Percentiles rank a stretch among this genome's conserved stretches.
phyloP scores from a whole-genome alignment of 257 asterid species.

The Avicennia marina region DNA sequence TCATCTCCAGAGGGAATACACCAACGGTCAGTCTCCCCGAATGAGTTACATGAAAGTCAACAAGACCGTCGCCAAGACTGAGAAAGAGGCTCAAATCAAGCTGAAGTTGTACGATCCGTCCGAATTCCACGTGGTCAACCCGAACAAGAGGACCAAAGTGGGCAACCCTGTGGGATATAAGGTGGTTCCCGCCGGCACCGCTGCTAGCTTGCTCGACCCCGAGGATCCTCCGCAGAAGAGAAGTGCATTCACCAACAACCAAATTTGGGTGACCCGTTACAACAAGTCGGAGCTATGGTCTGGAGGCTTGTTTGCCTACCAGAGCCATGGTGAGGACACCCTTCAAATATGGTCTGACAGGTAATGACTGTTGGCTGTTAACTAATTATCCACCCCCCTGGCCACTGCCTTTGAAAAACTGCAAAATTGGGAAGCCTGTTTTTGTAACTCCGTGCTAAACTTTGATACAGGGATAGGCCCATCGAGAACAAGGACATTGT shows the following conservation, averaged over 20 bases:
- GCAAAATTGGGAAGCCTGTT: no score
- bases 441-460: no score
- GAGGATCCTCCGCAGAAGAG: constrained; percentile 83
- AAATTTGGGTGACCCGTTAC: constrained; percentile 90
- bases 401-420: no score
- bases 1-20: constrained; percentile 58
- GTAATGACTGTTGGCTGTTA: no score
- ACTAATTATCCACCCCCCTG: no score
- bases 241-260: constrained; percentile 77
- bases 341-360: constrained; percentile 90
- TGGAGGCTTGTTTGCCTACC: constrained; percentile 83
- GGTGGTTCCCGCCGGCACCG: constrained; percentile 81
- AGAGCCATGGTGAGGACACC: constrained; percentile 95
- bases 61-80: constrained; percentile 67
- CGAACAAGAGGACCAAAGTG: constrained; percentile 52
- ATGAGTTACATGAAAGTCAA: constrained; percentile 78
- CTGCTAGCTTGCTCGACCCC: constrained; percentile 85
- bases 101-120: constrained; percentile 68
- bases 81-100: constrained; percentile 85
- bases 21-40: constrained; percentile 63
- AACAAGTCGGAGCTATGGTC: constrained; percentile 80
- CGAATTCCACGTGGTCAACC: constrained; percentile 81
- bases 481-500: constrained; percentile 65
- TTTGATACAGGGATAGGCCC: constrained; percentile 47
- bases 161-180: constrained; percentile 91